These are phyloP conservation scores for Ocimum tenuiflorum DNA, from an alignment of 257 asterid genomes.

Conservation along the genomic window DNA sequence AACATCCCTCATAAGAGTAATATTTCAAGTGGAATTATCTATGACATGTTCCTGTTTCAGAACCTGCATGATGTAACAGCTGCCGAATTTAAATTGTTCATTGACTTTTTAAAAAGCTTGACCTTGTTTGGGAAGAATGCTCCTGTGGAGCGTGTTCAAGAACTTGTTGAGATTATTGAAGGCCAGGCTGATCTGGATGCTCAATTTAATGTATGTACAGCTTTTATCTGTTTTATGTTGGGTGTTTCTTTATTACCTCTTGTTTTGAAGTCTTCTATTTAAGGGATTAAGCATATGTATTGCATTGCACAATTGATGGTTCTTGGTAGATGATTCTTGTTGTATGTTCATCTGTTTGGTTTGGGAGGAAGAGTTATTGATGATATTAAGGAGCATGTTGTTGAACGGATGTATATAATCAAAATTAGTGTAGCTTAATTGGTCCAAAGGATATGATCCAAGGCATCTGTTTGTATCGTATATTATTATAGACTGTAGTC, in stretches of 20 bases:
- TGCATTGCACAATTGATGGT: conserved; percentile 3
- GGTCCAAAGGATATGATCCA: no score
- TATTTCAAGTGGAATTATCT: not conserved
- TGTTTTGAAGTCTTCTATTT: conserved; percentile 2
- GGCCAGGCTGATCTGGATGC: conserved; percentile 98
- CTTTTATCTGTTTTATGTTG: not conserved
- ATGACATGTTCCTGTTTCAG: conserved; percentile 42
- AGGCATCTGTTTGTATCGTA: no score
- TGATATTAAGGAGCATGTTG: not conserved
- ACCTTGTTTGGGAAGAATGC: conserved; percentile 79
- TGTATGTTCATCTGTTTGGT: not conserved
- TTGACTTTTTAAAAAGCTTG: conserved; percentile 86
- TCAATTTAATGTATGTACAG: conserved; percentile 61
- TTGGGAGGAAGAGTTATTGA: not conserved
- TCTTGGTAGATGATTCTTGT: not conserved
- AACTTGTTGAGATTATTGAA: conserved; percentile 93
- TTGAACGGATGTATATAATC: not conserved
- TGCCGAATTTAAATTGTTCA: conserved; percentile 74
- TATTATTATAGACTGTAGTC: no score
- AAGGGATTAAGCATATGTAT: not conserved
- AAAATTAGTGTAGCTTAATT: not conserved
- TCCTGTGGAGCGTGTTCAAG: conserved; percentile 77
- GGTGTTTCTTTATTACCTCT: not conserved
- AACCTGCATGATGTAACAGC: conserved; percentile 92
- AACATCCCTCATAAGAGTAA: not conserved